Evolutionary conservation across 2,329 filamentous ascomycete genomes (phyloP).

Genomic region (Botryotinia convoluta): DNA sequence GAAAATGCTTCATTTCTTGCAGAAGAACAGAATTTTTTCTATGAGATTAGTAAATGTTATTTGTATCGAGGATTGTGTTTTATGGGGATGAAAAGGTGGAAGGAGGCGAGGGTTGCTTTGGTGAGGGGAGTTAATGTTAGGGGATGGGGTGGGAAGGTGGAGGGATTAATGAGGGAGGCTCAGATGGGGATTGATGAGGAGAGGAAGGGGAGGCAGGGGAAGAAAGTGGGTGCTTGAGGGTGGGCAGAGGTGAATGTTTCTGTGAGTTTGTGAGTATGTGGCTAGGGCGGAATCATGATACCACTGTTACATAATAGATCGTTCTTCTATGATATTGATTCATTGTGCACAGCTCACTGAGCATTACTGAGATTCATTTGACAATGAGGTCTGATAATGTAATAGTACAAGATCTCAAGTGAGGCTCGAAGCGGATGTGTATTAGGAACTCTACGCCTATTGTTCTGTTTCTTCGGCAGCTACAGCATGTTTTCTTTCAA

Average conservation of each 20-base stretch:
- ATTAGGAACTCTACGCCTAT: neutral
- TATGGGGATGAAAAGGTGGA: conserved; percentile 23
- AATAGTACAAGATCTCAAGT: neutral
- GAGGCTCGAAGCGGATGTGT: neutral
- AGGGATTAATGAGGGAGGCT: conserved; percentile 20
- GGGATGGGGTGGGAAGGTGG: conserved; percentile 16
- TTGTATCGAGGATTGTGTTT: conserved; percentile 25
- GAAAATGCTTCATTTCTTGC: conserved; percentile 21
- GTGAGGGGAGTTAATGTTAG: conserved; percentile 26
- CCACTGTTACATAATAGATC: neutral
- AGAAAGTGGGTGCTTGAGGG: neutral
- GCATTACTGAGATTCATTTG: neutral
- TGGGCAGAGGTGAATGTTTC: rapidly evolving
- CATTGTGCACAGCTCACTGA: neutral
- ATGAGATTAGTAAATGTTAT: conserved; percentile 24
- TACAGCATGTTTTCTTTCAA: neutral
- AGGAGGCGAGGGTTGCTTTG: conserved; percentile 25
- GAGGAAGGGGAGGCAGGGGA: neutral
- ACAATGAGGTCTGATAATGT: neutral
- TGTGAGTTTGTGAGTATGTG: neutral
- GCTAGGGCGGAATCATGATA: neutral
- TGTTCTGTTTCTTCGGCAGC: neutral
- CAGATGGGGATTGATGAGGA: conserved; percentile 18
- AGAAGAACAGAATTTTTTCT: conserved; percentile 5
- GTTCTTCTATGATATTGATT: neutral